phyloP scores from a whole-genome alignment of 768 basidiomycete species.

The Scleroderma bovista region DNA sequence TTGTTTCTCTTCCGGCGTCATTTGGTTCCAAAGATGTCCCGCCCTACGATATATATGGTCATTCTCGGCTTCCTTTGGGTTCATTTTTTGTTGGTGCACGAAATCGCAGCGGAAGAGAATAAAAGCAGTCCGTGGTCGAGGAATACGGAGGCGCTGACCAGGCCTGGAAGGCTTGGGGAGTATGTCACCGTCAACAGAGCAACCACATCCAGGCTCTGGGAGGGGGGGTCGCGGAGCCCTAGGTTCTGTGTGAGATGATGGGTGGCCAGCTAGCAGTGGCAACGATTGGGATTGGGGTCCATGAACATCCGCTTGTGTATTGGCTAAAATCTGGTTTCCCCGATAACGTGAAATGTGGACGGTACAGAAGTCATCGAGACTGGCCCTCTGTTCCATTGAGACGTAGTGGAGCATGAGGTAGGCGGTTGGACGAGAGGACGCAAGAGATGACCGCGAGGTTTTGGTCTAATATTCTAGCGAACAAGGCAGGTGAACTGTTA shows the following conservation, averaged over 20 bases:
- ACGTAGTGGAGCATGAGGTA: constrained; percentile 12
- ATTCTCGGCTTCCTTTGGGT: constrained; percentile 56
- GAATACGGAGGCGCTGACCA: constrained; percentile 42
- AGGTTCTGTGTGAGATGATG: not conserved
- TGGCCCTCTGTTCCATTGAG: constrained; percentile 21
- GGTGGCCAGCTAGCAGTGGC: not conserved
- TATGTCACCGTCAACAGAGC: constrained; percentile 12
- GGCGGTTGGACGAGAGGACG: constrained; percentile 1
- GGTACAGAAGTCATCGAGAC: constrained; percentile 28
- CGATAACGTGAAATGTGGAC: constrained; percentile 22
- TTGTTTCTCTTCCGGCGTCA: constrained; percentile 38
- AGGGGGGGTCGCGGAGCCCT: constrained; percentile 6
- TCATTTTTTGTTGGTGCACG: constrained; percentile 54
- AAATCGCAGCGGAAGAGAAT: constrained; percentile 76
- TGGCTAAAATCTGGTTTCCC: not conserved
- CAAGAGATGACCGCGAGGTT: not conserved
- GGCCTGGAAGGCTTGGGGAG: constrained; percentile 12
- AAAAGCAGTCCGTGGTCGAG: constrained; percentile 73
- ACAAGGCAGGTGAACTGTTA: constrained; percentile 7
- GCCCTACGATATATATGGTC: constrained; percentile 65
- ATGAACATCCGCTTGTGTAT: not conserved
- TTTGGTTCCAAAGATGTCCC: constrained; percentile 59
- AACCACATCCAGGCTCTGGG: constrained; percentile 16
- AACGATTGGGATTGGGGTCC: not conserved
- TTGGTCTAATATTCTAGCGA: not conserved